Evolutionary conservation across 139 green algal genomes (phyloP), one percentile per base, ranked within the genome.

Genomic region (Haematococcus lacustris): DNA sequence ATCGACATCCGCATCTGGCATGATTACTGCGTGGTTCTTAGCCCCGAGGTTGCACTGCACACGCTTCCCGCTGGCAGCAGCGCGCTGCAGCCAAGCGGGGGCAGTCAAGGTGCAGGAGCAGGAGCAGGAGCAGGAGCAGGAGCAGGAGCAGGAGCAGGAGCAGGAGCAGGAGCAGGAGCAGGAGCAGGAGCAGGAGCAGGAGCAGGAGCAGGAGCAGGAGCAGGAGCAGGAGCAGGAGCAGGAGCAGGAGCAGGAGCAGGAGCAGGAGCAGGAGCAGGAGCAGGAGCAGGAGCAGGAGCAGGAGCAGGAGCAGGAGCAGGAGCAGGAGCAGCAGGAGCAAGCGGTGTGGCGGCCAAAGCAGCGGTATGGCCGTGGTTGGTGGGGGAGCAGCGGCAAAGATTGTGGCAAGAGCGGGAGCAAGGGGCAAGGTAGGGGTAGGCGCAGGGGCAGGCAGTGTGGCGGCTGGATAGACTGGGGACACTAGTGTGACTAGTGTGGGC

Each of bases 21-120:
- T 75, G 26, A 98, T 78, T 28, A 98, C 88, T 3, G 90, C 94
- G 65, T 98, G 94, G 82, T 98, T 98, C 85, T 98, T 98, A 38
- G 94, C 95, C 7, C 94, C 93, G 83, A 94, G 88, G 83, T 98
- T 98, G 68, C 81, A 81, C 83, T 96, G 90, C 75, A 98, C 94
- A 2, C 93, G 86, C 84, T 98, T 98, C 60, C 94, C 93, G 35
- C 81, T 80, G 30, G 86, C 85, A 57, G 71, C 80, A 26, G 78
- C 93, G 0, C 91, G 78, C 33, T 81, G 53, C 17, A n/a, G 17
- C 21, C n/a, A n/a, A n/a, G n/a, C n/a, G n/a, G n/a, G n/a, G n/a
- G n/a, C n/a, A n/a, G n/a, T n/a, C n/a, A n/a, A 57, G 47, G 13
- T n/a, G 13, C 13, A 57, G 47, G 13, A 57, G 21, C 13, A 13